Conservation (phyloP, 441 rosid genomes). For the Biscutella laevigata region DNA sequence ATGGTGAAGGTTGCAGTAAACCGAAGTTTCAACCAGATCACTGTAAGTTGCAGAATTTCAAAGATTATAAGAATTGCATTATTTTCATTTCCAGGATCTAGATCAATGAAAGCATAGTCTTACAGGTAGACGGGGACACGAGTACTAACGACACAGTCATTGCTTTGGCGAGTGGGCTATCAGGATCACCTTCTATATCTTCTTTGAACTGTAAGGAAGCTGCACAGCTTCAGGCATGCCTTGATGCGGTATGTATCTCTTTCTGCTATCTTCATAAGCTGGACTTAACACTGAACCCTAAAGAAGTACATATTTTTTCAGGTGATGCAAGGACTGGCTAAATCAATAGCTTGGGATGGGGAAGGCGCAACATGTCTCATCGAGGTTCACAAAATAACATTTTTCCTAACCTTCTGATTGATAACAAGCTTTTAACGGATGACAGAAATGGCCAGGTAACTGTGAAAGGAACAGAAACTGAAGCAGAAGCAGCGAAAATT, state of each 20-base stretch:
- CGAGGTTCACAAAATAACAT: constrained; percentile 44
- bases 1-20: constrained; percentile 78
- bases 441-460: constrained; percentile 37
- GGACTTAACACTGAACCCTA: neutral
- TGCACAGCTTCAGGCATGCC: constrained; percentile 76
- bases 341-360: constrained; percentile 99
- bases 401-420: neutral
- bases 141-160: constrained; percentile 89
- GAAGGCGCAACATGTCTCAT: constrained; percentile 96
- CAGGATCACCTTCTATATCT: constrained; percentile 63
- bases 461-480: constrained; percentile 40
- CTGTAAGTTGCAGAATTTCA: constrained; percentile 41
- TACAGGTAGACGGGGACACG: constrained; percentile 94
- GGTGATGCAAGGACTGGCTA: constrained; percentile 99
- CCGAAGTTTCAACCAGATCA: constrained; percentile 95
- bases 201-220: constrained; percentile 61
- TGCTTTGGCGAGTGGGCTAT: constrained; percentile 86
- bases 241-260: constrained; percentile 60
- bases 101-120: neutral
- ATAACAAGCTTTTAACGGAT: constrained; percentile 2
- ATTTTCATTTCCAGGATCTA: neutral
- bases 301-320: constrained; percentile 18
- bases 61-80: neutral
- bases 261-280: neutral
- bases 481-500: constrained; percentile 71